Evolutionary conservation across 2,329 filamentous ascomycete genomes (phyloP), one percentile per base, ranked within the genome.

Genomic region (Sclerotinia minor): DNA sequence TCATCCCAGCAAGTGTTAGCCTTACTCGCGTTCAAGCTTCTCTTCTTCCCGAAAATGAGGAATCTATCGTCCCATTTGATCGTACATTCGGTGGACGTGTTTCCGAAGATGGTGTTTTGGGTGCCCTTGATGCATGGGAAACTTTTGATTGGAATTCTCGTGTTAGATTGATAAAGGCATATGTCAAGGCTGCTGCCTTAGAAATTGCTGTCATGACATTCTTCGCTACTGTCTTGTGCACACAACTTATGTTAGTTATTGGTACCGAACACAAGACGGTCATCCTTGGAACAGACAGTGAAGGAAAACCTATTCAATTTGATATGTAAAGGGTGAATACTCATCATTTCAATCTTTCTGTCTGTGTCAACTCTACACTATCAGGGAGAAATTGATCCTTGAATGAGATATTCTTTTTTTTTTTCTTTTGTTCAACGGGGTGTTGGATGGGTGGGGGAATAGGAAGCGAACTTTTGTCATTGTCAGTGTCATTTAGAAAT

Each of bases 11-110:
- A 50, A 84, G 86, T 69, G 90, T 94, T 44, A 86, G 92, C 29
- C 86, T 96, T 69, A 84, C 90, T 72, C 92, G 94, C 71, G 88
- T 97, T 47, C 92, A 96, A 77, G 93, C 94, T 8, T 94, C 92
- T 60, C 87, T 97, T 73, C 87, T 98, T 3, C 87, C 92, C 0
- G 89, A 92, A 69, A 88, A 92, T 24, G 85, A 93, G 72, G 90
- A 96, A 80, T 88, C 92, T 35, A 91, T 97, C 71, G 89, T 98
- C 47, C 89, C 92, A 44, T 97, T 98, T 75, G 94, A 98, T 82
- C 91, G 93, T 72, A 89, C 89, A 41, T 96, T 96, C 75, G 87
- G 85, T 71, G 92, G 92, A 73, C 90, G 88, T 76, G 86, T 94
- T 38, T 86, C 89, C 71, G 92, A 90, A 66, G 85, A 83, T 71